Percentiles rank a stretch among this genome's conserved stretches.
phyloP scores from a whole-genome alignment of 2,329 filamentous ascomycete genomes.

The Epichloe elymi region DNA sequence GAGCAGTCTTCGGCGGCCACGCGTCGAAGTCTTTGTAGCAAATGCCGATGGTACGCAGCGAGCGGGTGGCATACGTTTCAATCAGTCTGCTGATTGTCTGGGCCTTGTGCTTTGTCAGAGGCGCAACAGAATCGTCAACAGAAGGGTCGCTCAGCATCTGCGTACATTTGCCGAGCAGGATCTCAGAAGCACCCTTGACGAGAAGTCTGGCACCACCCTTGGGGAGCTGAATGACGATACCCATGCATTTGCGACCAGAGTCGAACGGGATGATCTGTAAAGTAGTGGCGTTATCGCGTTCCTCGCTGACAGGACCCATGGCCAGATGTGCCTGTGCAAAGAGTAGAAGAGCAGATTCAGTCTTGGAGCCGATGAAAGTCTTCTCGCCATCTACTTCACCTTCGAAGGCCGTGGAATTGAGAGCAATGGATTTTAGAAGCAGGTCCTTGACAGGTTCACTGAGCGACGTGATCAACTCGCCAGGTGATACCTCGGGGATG shows the following conservation, averaged over 20 bases:
- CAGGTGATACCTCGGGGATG: conserved; percentile 25
- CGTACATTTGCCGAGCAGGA: conserved; percentile 44
- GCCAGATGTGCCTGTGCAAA: conserved; percentile 54
- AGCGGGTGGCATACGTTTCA: conserved; percentile 63
- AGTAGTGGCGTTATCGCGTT: conserved; percentile 45
- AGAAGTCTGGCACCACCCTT: conserved; percentile 41
- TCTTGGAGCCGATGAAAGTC: conserved; percentile 65
- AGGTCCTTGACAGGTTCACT: conserved; percentile 35
- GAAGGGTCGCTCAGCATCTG: conserved; percentile 37
- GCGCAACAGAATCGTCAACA: conserved; percentile 25
- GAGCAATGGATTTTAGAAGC: conserved; percentile 44
- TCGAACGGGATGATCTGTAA: conserved; percentile 64
- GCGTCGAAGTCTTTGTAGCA: conserved; percentile 72
- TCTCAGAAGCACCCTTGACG: conserved; percentile 53
- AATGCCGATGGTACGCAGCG: conserved; percentile 73
- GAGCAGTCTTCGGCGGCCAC: conserved; percentile 63
- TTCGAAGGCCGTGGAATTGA: conserved; percentile 66
- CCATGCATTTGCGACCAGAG: conserved; percentile 62
- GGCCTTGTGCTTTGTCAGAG: conserved; percentile 39
- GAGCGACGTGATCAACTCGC: conserved; percentile 35
- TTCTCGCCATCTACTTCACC: conserved; percentile 53
- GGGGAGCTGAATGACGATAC: conserved; percentile 39
- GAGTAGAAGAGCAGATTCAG: conserved; percentile 60
- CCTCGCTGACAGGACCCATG: conserved; percentile 51
- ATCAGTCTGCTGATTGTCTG: conserved; percentile 53